phyloP scores from a whole-genome alignment of 2,329 filamentous ascomycete species.

The Aureobasidium melanogenum region DNA sequence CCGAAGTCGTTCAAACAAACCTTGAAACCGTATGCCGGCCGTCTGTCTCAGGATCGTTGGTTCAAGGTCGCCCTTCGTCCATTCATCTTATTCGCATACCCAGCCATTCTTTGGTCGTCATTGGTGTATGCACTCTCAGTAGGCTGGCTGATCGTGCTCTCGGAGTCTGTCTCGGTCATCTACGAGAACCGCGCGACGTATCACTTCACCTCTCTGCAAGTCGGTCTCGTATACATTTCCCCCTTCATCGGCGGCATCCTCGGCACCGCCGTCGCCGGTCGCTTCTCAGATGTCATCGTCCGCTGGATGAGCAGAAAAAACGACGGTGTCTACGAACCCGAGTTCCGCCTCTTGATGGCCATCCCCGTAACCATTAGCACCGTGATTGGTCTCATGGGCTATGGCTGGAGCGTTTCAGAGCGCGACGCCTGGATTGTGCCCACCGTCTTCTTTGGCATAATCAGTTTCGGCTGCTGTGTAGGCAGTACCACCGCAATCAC shows the following conservation, averaged over 20 bases:
- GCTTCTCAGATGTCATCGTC: conserved; percentile 77
- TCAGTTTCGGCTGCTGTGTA: conserved; percentile 85
- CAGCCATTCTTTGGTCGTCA: conserved; percentile 80
- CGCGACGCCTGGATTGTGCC: conserved; percentile 81
- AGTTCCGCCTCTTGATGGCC: conserved; percentile 86
- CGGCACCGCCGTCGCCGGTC: conserved; percentile 85
- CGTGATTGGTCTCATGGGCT: conserved; percentile 81
- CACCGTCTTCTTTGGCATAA: conserved; percentile 83
- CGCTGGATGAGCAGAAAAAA: conserved; percentile 74
- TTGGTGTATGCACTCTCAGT: conserved; percentile 79
- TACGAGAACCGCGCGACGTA: conserved; percentile 63
- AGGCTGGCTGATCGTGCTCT: conserved; percentile 92
- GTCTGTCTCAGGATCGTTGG: conserved; percentile 72
- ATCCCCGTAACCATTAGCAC: conserved; percentile 70
- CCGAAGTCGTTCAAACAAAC: conserved; percentile 64
- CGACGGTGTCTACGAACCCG: conserved; percentile 89
- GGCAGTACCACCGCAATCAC: conserved; percentile 89
- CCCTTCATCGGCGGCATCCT: conserved; percentile 83
- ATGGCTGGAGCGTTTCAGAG: conserved; percentile 80
- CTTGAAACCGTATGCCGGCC: conserved; percentile 68
- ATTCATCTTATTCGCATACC: conserved; percentile 80
- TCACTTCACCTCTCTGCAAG: conserved; percentile 71
- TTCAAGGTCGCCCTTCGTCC: conserved; percentile 67
- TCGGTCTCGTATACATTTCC: conserved; percentile 79
- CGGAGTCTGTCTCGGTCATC: conserved; percentile 74